phyloP scores from a whole-genome alignment of 305 asterid species.

The Stenogyne calaminthoides region DNA sequence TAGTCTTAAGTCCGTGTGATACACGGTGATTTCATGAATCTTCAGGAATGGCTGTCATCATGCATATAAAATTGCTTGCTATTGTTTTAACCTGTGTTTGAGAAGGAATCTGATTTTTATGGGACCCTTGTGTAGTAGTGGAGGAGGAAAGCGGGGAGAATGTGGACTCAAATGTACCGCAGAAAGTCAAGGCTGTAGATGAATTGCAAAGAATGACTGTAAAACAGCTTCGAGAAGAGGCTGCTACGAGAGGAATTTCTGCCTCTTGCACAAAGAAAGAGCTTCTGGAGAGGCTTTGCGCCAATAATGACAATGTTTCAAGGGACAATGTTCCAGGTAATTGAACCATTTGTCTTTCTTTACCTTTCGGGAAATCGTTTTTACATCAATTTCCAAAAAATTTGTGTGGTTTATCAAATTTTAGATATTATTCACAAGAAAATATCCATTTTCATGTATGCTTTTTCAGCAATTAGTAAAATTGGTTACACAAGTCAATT shows the following conservation, averaged over 20 bases:
- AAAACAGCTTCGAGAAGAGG: conserved; percentile 67
- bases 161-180: conserved; percentile 33
- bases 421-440: not conserved
- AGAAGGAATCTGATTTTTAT: not conserved
- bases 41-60: not conserved
- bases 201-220: conserved; percentile 45
- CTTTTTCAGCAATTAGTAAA: conserved; percentile 4
- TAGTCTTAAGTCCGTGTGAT: not conserved
- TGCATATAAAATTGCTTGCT: not conserved
- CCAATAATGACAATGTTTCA: conserved; percentile 35
- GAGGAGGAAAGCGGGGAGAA: conserved; percentile 32
- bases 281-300: conserved; percentile 59
- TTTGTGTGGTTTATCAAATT: not conserved
- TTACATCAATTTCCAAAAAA: not conserved
- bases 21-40: not conserved
- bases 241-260: conserved; percentile 46
- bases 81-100: not conserved
- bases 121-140: conserved; percentile 21
- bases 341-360: not conserved
- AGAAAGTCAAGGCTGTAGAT: conserved; percentile 40
- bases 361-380: conserved; percentile 1
- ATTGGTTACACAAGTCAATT: not conserved
- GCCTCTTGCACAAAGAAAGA: conserved; percentile 58
- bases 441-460: not conserved
- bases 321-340: conserved; percentile 33